These are phyloP conservation scores for Leccinum incarnatum DNA, from an alignment of 768 basidiomycete species.

Conservation along the genomic window DNA sequence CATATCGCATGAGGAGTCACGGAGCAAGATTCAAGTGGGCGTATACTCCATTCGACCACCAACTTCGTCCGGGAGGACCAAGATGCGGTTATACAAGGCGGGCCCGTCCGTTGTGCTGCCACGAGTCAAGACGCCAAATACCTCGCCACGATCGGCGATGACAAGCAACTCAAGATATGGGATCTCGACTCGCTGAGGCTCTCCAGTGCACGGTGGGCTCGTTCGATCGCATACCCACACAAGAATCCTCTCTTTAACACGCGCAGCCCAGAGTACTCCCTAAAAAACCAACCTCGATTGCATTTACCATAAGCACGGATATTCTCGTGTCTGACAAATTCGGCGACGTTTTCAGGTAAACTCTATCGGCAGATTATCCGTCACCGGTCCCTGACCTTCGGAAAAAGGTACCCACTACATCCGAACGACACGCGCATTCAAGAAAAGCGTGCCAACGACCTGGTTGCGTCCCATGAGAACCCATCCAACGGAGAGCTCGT, in stretches of 20 bases:
- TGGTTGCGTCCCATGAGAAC: constrained; percentile 61
- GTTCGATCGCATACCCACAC: not conserved
- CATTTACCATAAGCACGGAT: constrained; percentile 58
- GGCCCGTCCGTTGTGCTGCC: constrained; percentile 59
- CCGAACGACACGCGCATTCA: constrained; percentile 11
- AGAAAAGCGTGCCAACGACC: constrained; percentile 33
- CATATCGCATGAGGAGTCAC: constrained; percentile 5
- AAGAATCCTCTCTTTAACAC: not conserved
- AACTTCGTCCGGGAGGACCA: constrained; percentile 31
- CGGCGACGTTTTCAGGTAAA: constrained; percentile 85
- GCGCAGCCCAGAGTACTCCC: constrained; percentile 60
- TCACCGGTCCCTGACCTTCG: not conserved
- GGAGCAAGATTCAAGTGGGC: constrained; percentile 46
- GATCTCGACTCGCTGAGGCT: constrained; percentile 52
- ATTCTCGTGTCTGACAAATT: constrained; percentile 92
- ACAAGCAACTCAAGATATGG: constrained; percentile 82
- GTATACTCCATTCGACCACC: constrained; percentile 45
- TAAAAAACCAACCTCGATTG: constrained; percentile 74
- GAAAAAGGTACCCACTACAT: constrained; percentile 59
- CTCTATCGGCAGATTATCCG: not conserved
- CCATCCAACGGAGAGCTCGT: constrained; percentile 67
- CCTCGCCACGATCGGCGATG: constrained; percentile 68
- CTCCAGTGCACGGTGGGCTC: constrained; percentile 58
- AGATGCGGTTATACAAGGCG: constrained; percentile 41
- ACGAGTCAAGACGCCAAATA: constrained; percentile 44